A percentile compares a stretch with the other conserved stretches of the same genome.
Conservation (phyloP, 1,284 basidiomycete species). For the Caloboletus inedulis region DNA sequence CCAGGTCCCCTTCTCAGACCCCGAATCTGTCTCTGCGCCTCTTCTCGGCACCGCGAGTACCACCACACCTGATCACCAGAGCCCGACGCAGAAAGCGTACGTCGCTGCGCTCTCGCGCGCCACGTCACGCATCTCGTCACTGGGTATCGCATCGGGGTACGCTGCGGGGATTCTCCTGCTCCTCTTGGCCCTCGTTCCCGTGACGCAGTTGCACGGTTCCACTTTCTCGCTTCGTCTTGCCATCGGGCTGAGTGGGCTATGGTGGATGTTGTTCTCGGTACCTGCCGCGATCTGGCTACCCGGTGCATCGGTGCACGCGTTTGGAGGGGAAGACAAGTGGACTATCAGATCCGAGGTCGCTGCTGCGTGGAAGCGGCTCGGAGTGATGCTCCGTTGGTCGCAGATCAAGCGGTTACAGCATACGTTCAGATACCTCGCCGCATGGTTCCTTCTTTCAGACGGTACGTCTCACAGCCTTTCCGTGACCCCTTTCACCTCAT, state of each 20-base stretch:
- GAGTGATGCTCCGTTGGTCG: constrained; percentile 62
- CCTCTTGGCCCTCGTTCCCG: constrained; percentile 69
- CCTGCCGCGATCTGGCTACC: constrained; percentile 76
- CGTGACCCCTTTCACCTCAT: too few species aligned
- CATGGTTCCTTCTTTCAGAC: constrained; percentile 91
- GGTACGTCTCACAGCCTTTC: constrained; percentile 44
- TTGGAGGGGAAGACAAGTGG: constrained; percentile 37
- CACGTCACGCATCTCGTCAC: constrained; percentile 76
- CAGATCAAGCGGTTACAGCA: constrained; percentile 75
- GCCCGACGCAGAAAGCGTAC: constrained; percentile 36
- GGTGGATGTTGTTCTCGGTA: constrained; percentile 82
- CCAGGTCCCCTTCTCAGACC: constrained; percentile 6
- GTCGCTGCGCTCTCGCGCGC: constrained; percentile 58
- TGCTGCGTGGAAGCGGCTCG: constrained; percentile 65
- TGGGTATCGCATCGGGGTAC: constrained; percentile 84
- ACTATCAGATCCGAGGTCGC: constrained; percentile 49
- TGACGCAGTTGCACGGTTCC: constrained; percentile 62
- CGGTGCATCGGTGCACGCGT: constrained; percentile 11
- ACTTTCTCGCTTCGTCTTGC: constrained; percentile 75
- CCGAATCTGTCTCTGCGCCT: constrained; percentile 19
- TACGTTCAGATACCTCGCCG: constrained; percentile 82
- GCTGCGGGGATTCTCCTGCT: constrained; percentile 71
- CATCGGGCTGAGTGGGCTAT: constrained; percentile 75
- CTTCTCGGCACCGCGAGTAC: constrained; percentile 27
- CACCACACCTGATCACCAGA: constrained; percentile 4